Base-by-base conservation (phyloP, 2,329 filamentous ascomycete species). In the Triangularia verruculosa region DNA sequence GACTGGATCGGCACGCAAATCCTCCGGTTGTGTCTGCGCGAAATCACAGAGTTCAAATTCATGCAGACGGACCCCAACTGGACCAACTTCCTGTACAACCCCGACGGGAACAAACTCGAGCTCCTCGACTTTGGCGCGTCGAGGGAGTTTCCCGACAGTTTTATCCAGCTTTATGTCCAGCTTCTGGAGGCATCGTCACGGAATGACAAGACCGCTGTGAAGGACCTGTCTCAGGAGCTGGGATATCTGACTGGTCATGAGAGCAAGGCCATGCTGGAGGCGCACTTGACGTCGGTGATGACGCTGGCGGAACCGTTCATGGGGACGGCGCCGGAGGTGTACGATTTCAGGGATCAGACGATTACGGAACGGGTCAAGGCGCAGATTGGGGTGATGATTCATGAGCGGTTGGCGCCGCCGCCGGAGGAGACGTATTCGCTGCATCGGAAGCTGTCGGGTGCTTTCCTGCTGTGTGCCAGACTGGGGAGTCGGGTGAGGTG, bases 1-100 rank as follows among this genome's bases (percentile, higher is more conserved):
- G 93, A 99, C 79, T 97, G 93, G 92, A 96, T 99, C 72, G 95
- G 95, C 60, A 95, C 92, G 0, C 91, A 98, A 72, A 91, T 98
- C 68, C 84, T 98, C 59, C 90, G 93, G 3, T 87, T 99, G 11
- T 98, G 93, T 74, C 84, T 98, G 43, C 89, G 93, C 64, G 95
- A 98, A 78, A 94, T 98, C 70, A 89, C 89, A 68, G 92, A 97
- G 77, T 98, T 97, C 85, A 88, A 84, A 65, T 98, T 96, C 80
- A 99, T 99, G 95, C 95, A 99, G 79, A 99, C 95, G 4, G 95
- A 99, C 74, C 95, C 95, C 47, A 99, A 99, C 81, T 99, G 95
- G 95, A 98, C 94, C 32, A 99, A 99, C 77, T 99, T 99, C 76
- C 83, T 98, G 20, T 99, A 92, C 82, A 95, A 98, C 71, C 80